phyloP scores from a whole-genome alignment of 805 yeast species.

The Zygosaccharomyces siamensis region DNA sequence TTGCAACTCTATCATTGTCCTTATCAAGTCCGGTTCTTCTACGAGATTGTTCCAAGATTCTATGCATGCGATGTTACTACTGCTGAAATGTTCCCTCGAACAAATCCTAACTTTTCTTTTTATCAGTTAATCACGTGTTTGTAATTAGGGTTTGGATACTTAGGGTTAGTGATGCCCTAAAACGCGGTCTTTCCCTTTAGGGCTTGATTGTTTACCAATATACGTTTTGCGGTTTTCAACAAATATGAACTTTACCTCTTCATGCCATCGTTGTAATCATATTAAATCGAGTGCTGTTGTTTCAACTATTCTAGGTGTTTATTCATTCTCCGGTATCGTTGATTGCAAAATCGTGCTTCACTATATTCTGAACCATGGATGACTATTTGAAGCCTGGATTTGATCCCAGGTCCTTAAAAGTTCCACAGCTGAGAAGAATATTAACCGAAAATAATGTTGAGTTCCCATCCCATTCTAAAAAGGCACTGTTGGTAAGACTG shows the following conservation, averaged over 20 bases:
- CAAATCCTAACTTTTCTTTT: no score
- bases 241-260: background rate
- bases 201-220: background rate
- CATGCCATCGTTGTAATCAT: background rate
- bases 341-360: background rate
- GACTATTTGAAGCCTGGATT: conserved; percentile 43
- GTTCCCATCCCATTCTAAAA: conserved; percentile 61
- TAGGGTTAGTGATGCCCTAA: background rate
- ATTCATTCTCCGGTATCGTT: no score
- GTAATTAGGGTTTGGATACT: background rate
- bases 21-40: no score
- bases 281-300: no score
- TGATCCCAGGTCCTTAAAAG: conserved; percentile 59
- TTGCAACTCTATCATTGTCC: no score
- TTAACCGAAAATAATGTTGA: conserved; percentile 58
- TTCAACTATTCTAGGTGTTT: no score
- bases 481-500: conserved; percentile 56
- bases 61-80: no score
- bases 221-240: background rate
- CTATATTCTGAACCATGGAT: background rate
- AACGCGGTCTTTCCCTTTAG: background rate
- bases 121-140: background rate
- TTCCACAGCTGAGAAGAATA: conserved; percentile 65
- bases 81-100: no score
- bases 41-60: no score